Conservation (phyloP, 1,284 basidiomycete species). For the Marasmius oreades region DNA sequence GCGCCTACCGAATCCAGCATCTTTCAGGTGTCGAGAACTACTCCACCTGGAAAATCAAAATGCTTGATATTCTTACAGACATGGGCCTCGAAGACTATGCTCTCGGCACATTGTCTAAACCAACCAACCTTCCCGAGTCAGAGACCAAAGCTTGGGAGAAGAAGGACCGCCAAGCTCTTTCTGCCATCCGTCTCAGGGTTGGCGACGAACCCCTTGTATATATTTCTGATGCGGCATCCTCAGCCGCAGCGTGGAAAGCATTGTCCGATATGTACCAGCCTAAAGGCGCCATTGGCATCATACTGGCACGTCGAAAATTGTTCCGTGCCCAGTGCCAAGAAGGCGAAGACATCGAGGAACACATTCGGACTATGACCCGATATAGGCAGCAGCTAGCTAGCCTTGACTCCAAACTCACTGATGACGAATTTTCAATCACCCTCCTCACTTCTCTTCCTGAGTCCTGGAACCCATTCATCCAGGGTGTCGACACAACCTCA, state of each 20-base stretch:
- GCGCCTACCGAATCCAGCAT: constrained; percentile 26
- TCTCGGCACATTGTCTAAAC: constrained; percentile 5
- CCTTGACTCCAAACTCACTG: not conserved
- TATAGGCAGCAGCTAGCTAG: not conserved
- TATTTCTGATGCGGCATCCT: constrained; percentile 15
- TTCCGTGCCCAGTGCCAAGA: constrained; percentile 22
- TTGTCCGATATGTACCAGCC: constrained; percentile 18
- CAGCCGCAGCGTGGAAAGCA: constrained; percentile 21
- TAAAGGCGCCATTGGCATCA: constrained; percentile 15
- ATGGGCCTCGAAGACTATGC: constrained; percentile 21
- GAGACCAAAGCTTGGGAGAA: not conserved
- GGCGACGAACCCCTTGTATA: constrained; percentile 21
- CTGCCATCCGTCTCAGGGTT: constrained; percentile 22
- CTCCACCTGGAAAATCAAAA: constrained; percentile 27
- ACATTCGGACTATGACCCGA: constrained; percentile 17
- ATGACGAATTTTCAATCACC: constrained; percentile 24
- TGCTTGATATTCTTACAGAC: constrained; percentile 28
- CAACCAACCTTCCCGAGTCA: not conserved
- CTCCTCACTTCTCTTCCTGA: constrained; percentile 33
- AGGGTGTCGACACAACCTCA: constrained; percentile 20
- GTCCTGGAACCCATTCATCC: constrained; percentile 32
- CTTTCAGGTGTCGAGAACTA: constrained; percentile 28
- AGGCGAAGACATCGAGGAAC: constrained; percentile 24
- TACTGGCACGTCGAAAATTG: constrained; percentile 21
- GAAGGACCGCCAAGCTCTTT: constrained; percentile 20